Conservation (phyloP, 768 basidiomycete species). For the Gloeostereum incarnatum region DNA sequence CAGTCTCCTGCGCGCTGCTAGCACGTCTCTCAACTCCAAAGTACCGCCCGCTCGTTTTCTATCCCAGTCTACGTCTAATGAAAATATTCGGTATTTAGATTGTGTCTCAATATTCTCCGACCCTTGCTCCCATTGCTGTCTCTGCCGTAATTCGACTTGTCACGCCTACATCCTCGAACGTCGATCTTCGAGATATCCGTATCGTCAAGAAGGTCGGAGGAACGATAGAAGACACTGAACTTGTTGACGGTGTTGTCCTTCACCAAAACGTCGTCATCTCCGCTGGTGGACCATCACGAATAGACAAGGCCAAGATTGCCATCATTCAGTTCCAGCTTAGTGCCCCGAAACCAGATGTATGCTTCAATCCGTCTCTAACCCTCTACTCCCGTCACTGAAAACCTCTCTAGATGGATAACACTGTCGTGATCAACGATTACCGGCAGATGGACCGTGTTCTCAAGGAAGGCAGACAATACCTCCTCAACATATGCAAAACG, state of each 20-base stretch:
- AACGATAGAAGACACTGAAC: constrained; percentile 97
- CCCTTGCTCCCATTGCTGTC: constrained; percentile 98
- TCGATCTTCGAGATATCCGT: constrained; percentile 93
- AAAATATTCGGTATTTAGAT: constrained; percentile 45
- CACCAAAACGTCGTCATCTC: constrained; percentile 89
- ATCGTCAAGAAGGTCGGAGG: constrained; percentile 98
- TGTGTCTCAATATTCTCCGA: constrained; percentile 98
- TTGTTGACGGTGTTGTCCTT: constrained; percentile 94
- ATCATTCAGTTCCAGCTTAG: constrained; percentile 98
- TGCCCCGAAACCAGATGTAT: constrained; percentile 94
- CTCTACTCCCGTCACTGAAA: constrained; percentile 3
- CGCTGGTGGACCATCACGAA: constrained; percentile 87
- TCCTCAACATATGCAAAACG: constrained; percentile 97
- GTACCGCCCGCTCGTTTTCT: too few relatives aligned
- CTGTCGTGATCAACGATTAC: constrained; percentile 98
- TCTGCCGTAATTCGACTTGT: constrained; percentile 88
- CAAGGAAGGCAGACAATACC: constrained; percentile 97
- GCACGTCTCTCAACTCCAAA: constrained; percentile 95
- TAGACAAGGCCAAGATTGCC: constrained; percentile 98
- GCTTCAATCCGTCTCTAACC: constrained; percentile 15
- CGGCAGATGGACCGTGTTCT: constrained; percentile 99
- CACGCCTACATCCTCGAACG: constrained; percentile 83
- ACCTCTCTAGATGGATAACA: constrained; percentile 89
- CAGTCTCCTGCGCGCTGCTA: constrained; percentile 83
- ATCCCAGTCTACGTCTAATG: constrained; percentile 1